Conservation (phyloP, 148 eudicot species). For the Rhododendron simsii region DNA sequence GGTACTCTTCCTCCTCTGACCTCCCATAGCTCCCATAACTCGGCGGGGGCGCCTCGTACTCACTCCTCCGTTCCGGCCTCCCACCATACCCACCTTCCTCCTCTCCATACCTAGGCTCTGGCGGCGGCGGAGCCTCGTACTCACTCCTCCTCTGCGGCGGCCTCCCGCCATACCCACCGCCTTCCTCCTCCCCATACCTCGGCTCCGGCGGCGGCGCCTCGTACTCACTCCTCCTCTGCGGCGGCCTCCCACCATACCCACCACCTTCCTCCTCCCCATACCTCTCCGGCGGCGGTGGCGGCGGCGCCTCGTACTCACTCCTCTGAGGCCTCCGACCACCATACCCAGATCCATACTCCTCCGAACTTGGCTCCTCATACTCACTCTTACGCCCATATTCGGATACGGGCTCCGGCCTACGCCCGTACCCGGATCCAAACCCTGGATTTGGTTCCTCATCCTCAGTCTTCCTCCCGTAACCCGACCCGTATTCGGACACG, state of each 20-base stretch:
- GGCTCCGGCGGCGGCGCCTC: slow-evolving; percentile 16
- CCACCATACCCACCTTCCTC: slow-evolving; percentile 28
- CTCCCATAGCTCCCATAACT: slow-evolving; percentile 53
- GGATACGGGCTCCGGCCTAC: slow-evolving; percentile 12
- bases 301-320: neutral
- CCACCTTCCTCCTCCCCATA: slow-evolving; percentile 35
- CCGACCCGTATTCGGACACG: slow-evolving; percentile 24
- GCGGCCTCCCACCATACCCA: slow-evolving; percentile 28
- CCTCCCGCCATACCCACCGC: slow-evolving; percentile 20
- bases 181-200: slow-evolving; percentile 36
- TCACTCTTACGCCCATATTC: slow-evolving; percentile 18
- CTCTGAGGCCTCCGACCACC: slow-evolving; percentile 15
- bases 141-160: slow-evolving; percentile 15
- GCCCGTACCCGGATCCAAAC: slow-evolving; percentile 22
- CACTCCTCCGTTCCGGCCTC: slow-evolving; percentile 27
- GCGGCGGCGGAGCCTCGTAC: neutral
- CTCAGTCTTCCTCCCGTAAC: slow-evolving; percentile 22
- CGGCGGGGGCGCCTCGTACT: slow-evolving; percentile 3
- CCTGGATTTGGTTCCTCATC: neutral
- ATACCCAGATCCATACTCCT: slow-evolving; percentile 28
- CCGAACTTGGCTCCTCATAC: neutral
- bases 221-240: slow-evolving; percentile 5
- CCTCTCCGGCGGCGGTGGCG: neutral
- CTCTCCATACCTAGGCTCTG: slow-evolving; percentile 32
- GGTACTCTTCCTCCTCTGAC: slow-evolving; percentile 42